A percentile compares a stretch with the other conserved stretches of the same genome.
phyloP scores from a whole-genome alignment of 2,329 filamentous ascomycete species.

The Nothopassalora personata region DNA sequence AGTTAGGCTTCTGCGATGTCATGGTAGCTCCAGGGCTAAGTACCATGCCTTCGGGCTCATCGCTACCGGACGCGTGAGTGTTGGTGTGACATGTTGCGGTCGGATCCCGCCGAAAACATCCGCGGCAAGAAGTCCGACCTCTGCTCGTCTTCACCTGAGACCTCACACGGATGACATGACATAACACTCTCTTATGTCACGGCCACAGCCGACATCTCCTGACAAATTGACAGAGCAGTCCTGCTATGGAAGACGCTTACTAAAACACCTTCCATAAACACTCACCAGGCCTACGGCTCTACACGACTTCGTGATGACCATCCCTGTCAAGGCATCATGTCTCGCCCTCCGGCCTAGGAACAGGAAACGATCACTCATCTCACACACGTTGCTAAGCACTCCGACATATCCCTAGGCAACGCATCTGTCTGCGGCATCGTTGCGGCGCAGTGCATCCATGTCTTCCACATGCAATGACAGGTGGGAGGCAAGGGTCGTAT shows the following conservation, averaged over 20 bases:
- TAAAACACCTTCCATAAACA: not conserved
- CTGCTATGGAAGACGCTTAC: not conserved
- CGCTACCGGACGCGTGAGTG: no score
- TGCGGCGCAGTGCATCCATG: not conserved
- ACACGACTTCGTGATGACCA: not conserved
- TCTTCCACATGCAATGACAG: not conserved
- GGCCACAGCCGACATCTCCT: not conserved
- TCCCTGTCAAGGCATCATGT: not conserved
- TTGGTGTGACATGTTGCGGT: no score
- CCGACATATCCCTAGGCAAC: slow-evolving; percentile 1
- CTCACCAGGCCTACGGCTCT: not conserved
- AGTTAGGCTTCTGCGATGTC: no score
- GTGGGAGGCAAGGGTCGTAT: not conserved
- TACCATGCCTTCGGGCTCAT: no score
- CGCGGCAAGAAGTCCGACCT: not conserved
- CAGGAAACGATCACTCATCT: not conserved
- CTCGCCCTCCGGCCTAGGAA: not conserved
- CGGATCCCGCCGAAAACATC: not conserved
- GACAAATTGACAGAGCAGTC: not conserved
- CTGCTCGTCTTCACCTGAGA: not conserved
- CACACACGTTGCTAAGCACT: not conserved
- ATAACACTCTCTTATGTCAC: not conserved
- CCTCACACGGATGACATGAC: not conserved
- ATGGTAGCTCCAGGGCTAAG: no score
- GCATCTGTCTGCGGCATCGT: not conserved